Evolutionary conservation across 2,329 filamentous ascomycete genomes (phyloP).

Genomic region (Fusarium acutatum): DNA sequence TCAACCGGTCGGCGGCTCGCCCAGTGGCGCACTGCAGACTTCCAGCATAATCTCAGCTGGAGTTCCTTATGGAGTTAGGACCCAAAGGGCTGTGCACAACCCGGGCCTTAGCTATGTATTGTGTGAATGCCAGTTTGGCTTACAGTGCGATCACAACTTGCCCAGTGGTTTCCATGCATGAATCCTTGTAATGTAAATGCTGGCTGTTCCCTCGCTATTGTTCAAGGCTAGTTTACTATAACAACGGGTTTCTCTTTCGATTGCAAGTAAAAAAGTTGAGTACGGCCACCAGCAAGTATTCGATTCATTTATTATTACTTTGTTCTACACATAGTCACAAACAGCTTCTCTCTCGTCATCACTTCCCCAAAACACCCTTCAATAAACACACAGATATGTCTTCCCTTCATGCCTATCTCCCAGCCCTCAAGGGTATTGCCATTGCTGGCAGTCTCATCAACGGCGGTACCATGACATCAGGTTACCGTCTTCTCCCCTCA

Average conservation of each 20-base stretch:
- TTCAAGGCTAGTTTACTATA: neutral
- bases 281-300: neutral
- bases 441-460: conserved; percentile 32
- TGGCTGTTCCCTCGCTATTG: fast-evolving
- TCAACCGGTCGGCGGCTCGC: neutral
- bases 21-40: neutral
- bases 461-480: conserved; percentile 30
- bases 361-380: fast-evolving
- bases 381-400: neutral
- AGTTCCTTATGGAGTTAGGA: neutral
- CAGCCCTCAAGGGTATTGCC: conserved; percentile 18
- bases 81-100: too few relatives aligned
- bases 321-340: neutral
- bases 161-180: neutral
- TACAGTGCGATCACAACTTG: neutral
- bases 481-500: conserved; percentile 26
- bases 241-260: neutral
- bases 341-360: fast-evolving
- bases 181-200: neutral
- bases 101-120: too few relatives aligned
- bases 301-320: fast-evolving
- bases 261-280: too few relatives aligned
- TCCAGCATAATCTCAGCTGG: neutral
- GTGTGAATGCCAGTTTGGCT: neutral
- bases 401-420: conserved; percentile 2